phyloP scores from a whole-genome alignment of 805 yeast genomes.

The Ascoidea rubescens region DNA sequence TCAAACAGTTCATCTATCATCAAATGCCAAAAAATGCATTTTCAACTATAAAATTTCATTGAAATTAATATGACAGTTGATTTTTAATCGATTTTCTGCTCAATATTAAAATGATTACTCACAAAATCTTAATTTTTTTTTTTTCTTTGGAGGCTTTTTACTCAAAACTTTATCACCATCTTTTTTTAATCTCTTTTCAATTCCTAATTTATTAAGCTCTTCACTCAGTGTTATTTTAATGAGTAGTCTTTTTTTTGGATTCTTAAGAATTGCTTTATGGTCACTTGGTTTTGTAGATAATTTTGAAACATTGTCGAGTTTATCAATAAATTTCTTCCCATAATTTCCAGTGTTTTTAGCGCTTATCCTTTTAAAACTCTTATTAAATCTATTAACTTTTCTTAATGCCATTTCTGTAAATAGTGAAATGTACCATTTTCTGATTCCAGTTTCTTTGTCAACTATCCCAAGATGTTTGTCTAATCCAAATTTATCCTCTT shows the following conservation, averaged over 20 bases:
- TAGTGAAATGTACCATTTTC: conserved; percentile 24
- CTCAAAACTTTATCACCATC: conserved; percentile 5
- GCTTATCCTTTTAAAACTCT: conserved; percentile 2
- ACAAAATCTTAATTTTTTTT: conserved; percentile 1
- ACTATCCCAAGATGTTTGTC: conserved; percentile 15
- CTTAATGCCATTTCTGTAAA: conserved; percentile 19
- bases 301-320: conserved; percentile 1
- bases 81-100: too few species aligned
- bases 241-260: too few species aligned
- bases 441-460: neutral
- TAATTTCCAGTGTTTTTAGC: conserved; percentile 3
- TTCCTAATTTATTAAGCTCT: too few species aligned
- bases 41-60: too few species aligned
- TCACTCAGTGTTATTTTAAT: too few species aligned
- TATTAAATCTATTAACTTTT: conserved; percentile 15
- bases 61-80: too few species aligned
- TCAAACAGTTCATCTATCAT: too few species aligned
- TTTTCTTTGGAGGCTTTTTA: neutral
- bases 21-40: too few species aligned
- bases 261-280: too few species aligned
- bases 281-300: too few species aligned
- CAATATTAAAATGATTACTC: too few species aligned
- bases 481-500: conserved; percentile 13
- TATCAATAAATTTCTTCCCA: conserved; percentile 1
- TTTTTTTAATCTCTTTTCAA: conserved; percentile 3